Conservation (phyloP, 2,329 filamentous ascomycete genomes). For the Ophiostoma australiae region DNA sequence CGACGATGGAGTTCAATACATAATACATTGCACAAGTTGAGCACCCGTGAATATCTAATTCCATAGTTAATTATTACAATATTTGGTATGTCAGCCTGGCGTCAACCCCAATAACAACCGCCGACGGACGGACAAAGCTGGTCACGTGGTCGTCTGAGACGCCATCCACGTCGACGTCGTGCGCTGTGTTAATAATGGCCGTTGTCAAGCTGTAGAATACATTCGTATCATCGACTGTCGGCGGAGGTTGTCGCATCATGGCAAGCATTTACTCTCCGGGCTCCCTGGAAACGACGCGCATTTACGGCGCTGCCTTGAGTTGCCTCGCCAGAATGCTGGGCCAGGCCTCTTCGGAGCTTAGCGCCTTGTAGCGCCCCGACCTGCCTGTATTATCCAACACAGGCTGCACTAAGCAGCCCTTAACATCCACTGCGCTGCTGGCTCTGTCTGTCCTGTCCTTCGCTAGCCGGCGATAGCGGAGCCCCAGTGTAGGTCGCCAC, state of each 20-base stretch:
- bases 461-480: conserved; percentile 26
- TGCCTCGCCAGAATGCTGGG: not conserved
- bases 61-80: not conserved
- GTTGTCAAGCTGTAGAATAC: not conserved
- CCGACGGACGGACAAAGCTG: not conserved
- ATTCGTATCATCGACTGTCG: not conserved
- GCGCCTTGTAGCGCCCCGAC: conserved; percentile 18
- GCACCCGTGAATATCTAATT: not conserved
- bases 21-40: not conserved
- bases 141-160: not conserved
- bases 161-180: not conserved
- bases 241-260: not conserved
- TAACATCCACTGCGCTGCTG: not conserved
- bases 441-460: not conserved
- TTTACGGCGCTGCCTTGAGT: conserved; percentile 8
- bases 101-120: not conserved
- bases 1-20: not conserved
- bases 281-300: not conserved
- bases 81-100: too few species aligned
- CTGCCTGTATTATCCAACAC: conserved; percentile 27
- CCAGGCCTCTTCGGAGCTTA: conserved; percentile 17
- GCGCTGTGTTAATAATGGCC: not conserved
- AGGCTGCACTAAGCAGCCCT: not conserved
- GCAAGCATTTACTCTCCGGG: not conserved
- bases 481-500: conserved; percentile 20